Evolutionary conservation across 2,329 filamentous ascomycete species (phyloP), one percentile per base, ranked within the genome.

Genomic region (Aureobasidium sp.): DNA sequence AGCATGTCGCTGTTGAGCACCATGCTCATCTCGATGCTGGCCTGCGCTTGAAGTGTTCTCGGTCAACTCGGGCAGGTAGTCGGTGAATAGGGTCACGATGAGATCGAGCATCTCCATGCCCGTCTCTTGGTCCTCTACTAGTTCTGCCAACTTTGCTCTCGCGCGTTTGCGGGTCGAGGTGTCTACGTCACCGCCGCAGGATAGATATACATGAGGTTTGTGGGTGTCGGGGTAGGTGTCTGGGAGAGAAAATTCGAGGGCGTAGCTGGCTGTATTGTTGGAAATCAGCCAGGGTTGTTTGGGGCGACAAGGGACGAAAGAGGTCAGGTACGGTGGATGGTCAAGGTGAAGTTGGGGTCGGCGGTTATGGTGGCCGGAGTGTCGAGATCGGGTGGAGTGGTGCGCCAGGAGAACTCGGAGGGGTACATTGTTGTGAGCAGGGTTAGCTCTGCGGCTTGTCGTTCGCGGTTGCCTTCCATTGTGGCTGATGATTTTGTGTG

Each of bases 391-490:
- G 58, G 57, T 23, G 54, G 29, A 4, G 29, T 29, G n/a, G n/a
- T 61, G 40, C 57, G 58, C 63, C 63, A 64, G 46, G n/a, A 21
- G 50, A 64, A 64, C n/a, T 64, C 63, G 17, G 62, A 45, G n/a
- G 63, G 61, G n/a, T 64, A 64, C 63, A 64, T 64, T 51, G 61
- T 63, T n/a, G 60, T 45, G 19, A 64, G 55, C 25, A 64, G 58
- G 3, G 57, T 35, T 11, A 63, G 57, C 55, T 64, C 63, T 47
- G 61, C 61, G 17, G 61, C 38, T 42, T 64, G 63, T 25, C 63
- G 43, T 31, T 60, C 40, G 21, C 57, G 57, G 19, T 63, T 63
- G 2, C 29, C 53, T 25, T 49, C 27, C 58, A 61, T 63, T 4
- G 38, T 23, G 17, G 17, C n/a, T 40, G 21, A 4, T 3, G 31